Evolutionary conservation across 2,329 filamentous ascomycete species (phyloP).

Genomic region (Penicillium sumatraense): DNA sequence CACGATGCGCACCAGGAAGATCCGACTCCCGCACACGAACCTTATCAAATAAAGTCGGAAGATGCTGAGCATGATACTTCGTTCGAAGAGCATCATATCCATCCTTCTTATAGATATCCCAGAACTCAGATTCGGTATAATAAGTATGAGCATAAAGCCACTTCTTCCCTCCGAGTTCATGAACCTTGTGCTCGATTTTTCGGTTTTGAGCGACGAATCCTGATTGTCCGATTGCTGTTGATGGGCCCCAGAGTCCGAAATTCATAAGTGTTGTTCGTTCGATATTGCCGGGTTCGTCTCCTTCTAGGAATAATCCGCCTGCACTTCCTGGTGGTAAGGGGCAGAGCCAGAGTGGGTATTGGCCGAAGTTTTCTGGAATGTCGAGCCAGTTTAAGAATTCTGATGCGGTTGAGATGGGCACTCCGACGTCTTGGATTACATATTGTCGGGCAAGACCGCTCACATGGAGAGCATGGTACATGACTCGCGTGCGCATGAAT

Average conservation of each 20-base stretch:
- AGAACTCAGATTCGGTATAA: constrained; percentile 66
- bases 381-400: constrained; percentile 60
- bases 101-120: constrained; percentile 45
- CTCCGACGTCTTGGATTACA: constrained; percentile 66
- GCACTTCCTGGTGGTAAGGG: constrained; percentile 38
- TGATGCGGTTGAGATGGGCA: constrained; percentile 58
- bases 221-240: constrained; percentile 54
- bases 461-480: constrained; percentile 67
- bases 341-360: constrained; percentile 65
- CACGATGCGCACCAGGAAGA: constrained; percentile 15
- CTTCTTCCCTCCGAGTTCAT: constrained; percentile 75
- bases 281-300: not conserved
- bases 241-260: constrained; percentile 78
- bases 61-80: constrained; percentile 42
- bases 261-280: constrained; percentile 49
- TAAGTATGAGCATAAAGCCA: constrained; percentile 89
- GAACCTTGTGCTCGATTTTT: constrained; percentile 70
- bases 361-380: constrained; percentile 40
- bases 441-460: constrained; percentile 60
- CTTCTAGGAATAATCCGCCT: constrained; percentile 9
- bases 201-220: constrained; percentile 74
- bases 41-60: constrained; percentile 45
- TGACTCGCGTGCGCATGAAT: constrained; percentile 64
- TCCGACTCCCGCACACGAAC: constrained; percentile 27
- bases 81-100: constrained; percentile 43